A percentile compares a stretch with the other conserved stretches of the same genome.
These are phyloP conservation scores for Claviceps monticola DNA, from an alignment of 2,329 filamentous ascomycete genomes.

Conservation along the genomic window DNA sequence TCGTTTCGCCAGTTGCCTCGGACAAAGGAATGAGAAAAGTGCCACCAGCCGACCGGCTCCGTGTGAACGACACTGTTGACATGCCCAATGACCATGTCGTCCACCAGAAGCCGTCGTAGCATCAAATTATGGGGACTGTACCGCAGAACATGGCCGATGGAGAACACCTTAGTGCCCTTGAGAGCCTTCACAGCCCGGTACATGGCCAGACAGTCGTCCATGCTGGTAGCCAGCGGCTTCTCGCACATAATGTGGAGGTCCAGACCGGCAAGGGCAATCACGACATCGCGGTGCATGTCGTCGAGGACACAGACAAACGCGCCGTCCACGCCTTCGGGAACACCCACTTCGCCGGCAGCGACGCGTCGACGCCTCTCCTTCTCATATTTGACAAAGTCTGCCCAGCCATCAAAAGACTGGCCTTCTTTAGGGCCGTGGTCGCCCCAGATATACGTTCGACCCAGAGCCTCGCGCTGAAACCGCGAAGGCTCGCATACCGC, in stretches of 20 bases:
- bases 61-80: slow-evolving; percentile 79
- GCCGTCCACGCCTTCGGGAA: slow-evolving; percentile 45
- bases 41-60: slow-evolving; percentile 93
- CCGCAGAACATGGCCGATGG: slow-evolving; percentile 83
- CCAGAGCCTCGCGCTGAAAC: slow-evolving; percentile 63
- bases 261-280: slow-evolving; percentile 57
- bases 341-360: slow-evolving; percentile 30
- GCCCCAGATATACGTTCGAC: slow-evolving; percentile 60
- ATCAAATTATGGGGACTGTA: slow-evolving; percentile 90
- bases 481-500: slow-evolving; percentile 70
- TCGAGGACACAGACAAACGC: slow-evolving; percentile 61
- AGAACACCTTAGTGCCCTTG: slow-evolving; percentile 46
- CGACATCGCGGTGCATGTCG: slow-evolving; percentile 73
- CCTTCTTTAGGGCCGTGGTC: slow-evolving; percentile 35
- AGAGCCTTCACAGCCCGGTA: slow-evolving; percentile 39
- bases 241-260: slow-evolving; percentile 82
- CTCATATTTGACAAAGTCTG: slow-evolving; percentile 64
- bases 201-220: slow-evolving; percentile 67
- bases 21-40: slow-evolving; percentile 84
- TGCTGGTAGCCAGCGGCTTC: slow-evolving; percentile 75
- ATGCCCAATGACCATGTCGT: slow-evolving; percentile 67
- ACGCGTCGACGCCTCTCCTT: slow-evolving; percentile 40
- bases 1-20: slow-evolving; percentile 87
- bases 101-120: slow-evolving; percentile 62
- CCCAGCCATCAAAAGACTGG: slow-evolving; percentile 62